phyloP scores from a whole-genome alignment of 2,329 filamentous ascomycete species.

The Alternaria sp. region DNA sequence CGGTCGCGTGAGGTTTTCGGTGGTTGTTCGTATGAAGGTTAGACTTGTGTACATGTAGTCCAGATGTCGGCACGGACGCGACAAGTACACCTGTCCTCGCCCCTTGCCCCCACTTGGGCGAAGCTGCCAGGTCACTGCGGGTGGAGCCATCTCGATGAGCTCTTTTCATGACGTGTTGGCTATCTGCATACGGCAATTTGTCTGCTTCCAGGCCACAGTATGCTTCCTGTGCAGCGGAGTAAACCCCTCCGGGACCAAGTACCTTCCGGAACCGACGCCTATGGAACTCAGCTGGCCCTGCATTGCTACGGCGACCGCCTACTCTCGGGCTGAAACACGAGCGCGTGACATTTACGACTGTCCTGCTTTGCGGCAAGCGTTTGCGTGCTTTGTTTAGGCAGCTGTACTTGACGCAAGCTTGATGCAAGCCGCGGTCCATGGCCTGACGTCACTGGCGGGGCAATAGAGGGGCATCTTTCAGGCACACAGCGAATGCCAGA shows the following conservation, averaged over 20 bases:
- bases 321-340: conserved; percentile 8
- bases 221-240: conserved; percentile 4
- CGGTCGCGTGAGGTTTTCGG: conserved; percentile 5
- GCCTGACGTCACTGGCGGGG: conserved; percentile 16
- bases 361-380: conserved; percentile 12
- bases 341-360: conserved; percentile 20
- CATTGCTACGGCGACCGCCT: conserved; percentile 3
- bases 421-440: conserved; percentile 2
- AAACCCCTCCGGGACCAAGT: conserved; percentile 3
- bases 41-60: not conserved
- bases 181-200: not conserved
- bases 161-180: conserved; percentile 5
- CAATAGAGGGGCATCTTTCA: conserved; percentile 15
- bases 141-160: not conserved
- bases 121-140: conserved; percentile 7
- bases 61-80: not conserved
- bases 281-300: conserved; percentile 2
- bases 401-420: not conserved
- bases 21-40: not conserved
- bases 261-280: conserved; percentile 9
- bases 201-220: conserved; percentile 3
- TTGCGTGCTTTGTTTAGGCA: conserved; percentile 18
- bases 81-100: conserved; percentile 7
- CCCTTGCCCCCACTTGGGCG: conserved; percentile 5
- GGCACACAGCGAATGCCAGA: conserved; percentile 18